Base-by-base conservation (phyloP, 2,329 filamentous ascomycete species). In the Talaromyces islandicus region DNA sequence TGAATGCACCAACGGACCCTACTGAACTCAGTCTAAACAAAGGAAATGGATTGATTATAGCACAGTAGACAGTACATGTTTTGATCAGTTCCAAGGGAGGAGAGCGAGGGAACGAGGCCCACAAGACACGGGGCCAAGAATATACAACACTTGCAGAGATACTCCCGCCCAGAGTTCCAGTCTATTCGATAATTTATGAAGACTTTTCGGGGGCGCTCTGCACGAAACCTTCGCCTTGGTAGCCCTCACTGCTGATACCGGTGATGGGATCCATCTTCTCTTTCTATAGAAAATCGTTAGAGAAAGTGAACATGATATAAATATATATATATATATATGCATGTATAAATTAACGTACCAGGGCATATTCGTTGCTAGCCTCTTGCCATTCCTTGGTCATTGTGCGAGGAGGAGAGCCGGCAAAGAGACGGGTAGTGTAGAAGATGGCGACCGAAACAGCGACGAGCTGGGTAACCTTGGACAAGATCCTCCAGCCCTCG, bases 341-440 rank as follows among this genome's bases (percentile, higher is more conserved):
- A 30, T 30, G 58, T 27, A 63, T 67, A 60, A 64, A 61, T n/a
- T n/a, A 59, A 79, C 86, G 71, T 81, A 96, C 93, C 85, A 87
- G 92, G 77, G 97, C 83, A 78, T 90, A 94, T 82, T 97, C 94
- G 80, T 99, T 96, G 68, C 88, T 85, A 69, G 89, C 89, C 83
- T 97, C 92, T 82, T 99, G 91, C 86, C 90, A 97, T 80, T 99
- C 94, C 84, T 91, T 90, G 81, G 83, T 93, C 92, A 99, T 96
- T 71, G 93, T 96, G 77, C 83, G 81, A 67, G 94, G 94, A 64
- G 84, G 72, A 62, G 85, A 84, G 74, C 85, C 83, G 71, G 89
- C 91, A 75, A 90, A 88, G 67, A 83, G 67, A 71, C 92, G 89
- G 75, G 90, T 84, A 70, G 77, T 64, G 70, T 81, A 81, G 81